A percentile compares a stretch with the other conserved stretches of the same genome.
Evolutionary conservation across 352 stramenopile genomes (phyloP).

Genomic region (Lagenidium sp.): DNA sequence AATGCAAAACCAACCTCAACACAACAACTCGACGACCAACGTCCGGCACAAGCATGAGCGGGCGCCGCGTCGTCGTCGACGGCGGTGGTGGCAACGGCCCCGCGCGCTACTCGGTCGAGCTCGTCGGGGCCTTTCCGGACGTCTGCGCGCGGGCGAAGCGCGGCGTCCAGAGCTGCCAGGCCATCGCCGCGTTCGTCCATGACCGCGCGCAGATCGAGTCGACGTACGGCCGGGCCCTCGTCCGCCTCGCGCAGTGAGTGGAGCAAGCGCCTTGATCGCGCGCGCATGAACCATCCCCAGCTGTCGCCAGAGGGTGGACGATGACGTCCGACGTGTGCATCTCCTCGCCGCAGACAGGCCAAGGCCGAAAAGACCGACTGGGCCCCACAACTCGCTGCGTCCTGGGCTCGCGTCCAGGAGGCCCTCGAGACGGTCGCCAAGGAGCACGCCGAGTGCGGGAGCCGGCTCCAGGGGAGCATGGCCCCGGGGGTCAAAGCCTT

Average conservation of each 20-base stretch:
- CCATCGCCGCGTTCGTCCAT: constrained; percentile 46
- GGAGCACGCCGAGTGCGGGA: constrained; percentile 47
- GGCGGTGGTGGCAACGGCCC: background rate
- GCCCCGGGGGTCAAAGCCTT: constrained; percentile 53
- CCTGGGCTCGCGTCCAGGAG: constrained; percentile 46
- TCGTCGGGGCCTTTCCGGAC: constrained; percentile 51
- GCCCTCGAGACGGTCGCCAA: constrained; percentile 39
- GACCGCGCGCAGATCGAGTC: constrained; percentile 51
- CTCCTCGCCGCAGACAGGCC: constrained; percentile 18
- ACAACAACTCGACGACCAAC: background rate
- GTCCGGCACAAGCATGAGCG: too few species aligned
- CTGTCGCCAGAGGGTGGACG: too few species aligned
- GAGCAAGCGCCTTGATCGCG: background rate
- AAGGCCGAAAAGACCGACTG: constrained; percentile 69
- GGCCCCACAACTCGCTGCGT: constrained; percentile 43
- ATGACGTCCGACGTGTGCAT: too few species aligned
- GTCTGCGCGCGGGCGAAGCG: constrained; percentile 73
- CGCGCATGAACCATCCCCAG: too few species aligned
- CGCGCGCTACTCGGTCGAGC: constrained; percentile 55
- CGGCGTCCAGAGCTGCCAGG: constrained; percentile 68
- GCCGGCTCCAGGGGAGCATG: constrained; percentile 53
- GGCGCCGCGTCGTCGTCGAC: background rate
- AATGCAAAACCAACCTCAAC: background rate
- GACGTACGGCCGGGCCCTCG: constrained; percentile 46
- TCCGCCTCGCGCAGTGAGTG: constrained; percentile 50